Conservation (phyloP, 768 basidiomycete genomes). For the Lactarius akahatsu region DNA sequence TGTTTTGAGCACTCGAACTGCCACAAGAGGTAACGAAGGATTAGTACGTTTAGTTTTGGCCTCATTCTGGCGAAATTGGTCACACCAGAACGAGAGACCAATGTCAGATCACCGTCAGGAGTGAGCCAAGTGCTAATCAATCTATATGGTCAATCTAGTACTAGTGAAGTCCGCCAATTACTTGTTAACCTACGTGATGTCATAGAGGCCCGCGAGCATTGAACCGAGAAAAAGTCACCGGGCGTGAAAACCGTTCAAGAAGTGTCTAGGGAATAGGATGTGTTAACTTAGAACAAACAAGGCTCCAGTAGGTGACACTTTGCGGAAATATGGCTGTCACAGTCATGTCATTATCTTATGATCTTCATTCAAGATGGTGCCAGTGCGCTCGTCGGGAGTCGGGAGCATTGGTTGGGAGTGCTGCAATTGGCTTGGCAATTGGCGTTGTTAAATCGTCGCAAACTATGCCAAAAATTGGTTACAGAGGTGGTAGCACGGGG, state of each 20-base stretch:
- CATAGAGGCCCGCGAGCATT: not conserved
- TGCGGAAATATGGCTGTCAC: too few species aligned
- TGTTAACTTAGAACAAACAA: too few species aligned
- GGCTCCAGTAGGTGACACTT: too few species aligned
- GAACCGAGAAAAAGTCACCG: not conserved
- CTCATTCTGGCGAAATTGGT: not conserved
- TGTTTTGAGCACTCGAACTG: not conserved
- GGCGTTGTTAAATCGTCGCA: too few species aligned
- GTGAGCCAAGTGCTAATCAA: not conserved
- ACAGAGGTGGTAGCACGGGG: too few species aligned
- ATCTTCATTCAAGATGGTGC: too few species aligned
- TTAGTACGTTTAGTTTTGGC: not conserved
- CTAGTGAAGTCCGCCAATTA: not conserved
- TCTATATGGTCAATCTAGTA: not conserved
- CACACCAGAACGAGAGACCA: not conserved
- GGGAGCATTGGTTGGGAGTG: too few species aligned
- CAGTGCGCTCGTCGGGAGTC: too few species aligned
- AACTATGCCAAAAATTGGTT: too few species aligned
- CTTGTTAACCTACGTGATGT: not conserved
- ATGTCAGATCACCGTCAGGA: not conserved
- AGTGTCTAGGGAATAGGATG: too few species aligned
- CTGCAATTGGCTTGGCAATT: too few species aligned
- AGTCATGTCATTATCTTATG: too few species aligned
- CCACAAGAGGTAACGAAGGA: not conserved
- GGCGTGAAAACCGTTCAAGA: not conserved